Evolutionary conservation across 192 early-diverging fungal species (phyloP).

Genomic region (Rhizophagus clarus): DNA sequence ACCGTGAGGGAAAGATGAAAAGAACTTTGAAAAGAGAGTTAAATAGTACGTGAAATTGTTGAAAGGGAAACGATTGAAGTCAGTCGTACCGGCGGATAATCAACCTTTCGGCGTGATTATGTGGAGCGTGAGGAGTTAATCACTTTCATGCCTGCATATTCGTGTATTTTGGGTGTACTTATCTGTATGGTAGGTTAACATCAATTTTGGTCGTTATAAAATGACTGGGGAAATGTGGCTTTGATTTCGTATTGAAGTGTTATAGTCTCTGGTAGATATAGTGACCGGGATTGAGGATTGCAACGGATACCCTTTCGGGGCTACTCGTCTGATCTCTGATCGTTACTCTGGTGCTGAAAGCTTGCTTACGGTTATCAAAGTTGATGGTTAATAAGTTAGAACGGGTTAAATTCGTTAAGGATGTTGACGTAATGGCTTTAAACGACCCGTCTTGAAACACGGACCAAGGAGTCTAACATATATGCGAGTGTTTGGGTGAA

Average conservation of each 20-base stretch:
- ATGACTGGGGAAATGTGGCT: no score
- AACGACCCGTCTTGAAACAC: no score
- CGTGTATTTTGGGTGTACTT: no score
- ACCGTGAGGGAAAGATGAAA: constrained; percentile 87
- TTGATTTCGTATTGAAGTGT: no score
- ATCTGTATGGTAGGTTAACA: no score
- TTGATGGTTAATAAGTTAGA: background rate
- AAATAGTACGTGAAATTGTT: constrained; percentile 45
- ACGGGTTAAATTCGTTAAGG: constrained; percentile 44
- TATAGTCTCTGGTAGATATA: no score
- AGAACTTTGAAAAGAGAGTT: no score
- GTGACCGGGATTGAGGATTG: no score
- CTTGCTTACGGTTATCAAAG: constrained; percentile 21
- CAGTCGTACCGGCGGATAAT: constrained; percentile 48
- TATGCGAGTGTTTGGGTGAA: constrained; percentile 71
- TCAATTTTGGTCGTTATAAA: no score
- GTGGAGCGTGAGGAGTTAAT: no score
- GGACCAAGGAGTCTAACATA: constrained; percentile 83
- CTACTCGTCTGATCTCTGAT: constrained; percentile 21
- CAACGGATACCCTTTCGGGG: constrained; percentile 41
- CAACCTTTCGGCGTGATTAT: constrained; percentile 45
- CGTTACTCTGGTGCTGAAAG: background rate
- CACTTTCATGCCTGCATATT: no score
- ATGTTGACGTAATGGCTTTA: constrained; percentile 66
- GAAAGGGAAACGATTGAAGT: constrained; percentile 67